Conservation (phyloP, 2,329 filamentous ascomycete genomes). For the Penicillium brasilianum region DNA sequence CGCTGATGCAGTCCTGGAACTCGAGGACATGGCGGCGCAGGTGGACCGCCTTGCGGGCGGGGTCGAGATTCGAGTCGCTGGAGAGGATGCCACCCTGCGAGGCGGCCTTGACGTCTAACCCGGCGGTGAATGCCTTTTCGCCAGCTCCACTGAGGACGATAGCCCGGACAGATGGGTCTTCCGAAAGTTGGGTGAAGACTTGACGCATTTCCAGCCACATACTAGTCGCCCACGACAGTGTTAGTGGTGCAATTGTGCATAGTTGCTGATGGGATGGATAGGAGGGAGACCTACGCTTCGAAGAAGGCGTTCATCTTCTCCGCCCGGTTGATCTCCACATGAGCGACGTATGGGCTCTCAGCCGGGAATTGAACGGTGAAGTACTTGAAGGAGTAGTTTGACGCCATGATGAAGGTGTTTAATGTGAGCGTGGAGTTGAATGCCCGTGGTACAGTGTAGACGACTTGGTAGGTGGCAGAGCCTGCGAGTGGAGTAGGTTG, state of each 20-base stretch:
- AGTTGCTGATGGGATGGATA: not conserved
- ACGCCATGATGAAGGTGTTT: conserved; percentile 29
- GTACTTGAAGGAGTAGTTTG: conserved; percentile 52
- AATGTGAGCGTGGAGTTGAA: not conserved
- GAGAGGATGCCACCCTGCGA: conserved; percentile 58
- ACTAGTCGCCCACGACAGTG: conserved; percentile 38
- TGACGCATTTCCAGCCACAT: conserved; percentile 84
- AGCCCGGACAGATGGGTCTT: conserved; percentile 72
- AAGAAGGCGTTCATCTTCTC: conserved; percentile 87
- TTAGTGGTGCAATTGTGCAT: conserved; percentile 5
- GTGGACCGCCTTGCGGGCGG: conserved; percentile 65
- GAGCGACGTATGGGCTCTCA: conserved; percentile 70
- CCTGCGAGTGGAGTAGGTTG: not conserved
- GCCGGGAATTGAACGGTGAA: conserved; percentile 74
- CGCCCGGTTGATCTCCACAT: conserved; percentile 89
- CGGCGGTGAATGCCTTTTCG: conserved; percentile 81
- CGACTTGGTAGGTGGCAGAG: not conserved
- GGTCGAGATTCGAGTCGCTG: conserved; percentile 54
- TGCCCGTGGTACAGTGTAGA: not conserved
- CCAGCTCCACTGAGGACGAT: conserved; percentile 82
- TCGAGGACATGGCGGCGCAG: conserved; percentile 73
- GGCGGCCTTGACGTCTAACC: conserved; percentile 79
- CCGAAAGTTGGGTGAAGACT: conserved; percentile 74
- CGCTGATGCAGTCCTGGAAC: conserved; percentile 78
- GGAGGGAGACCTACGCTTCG: conserved; percentile 58